Percentiles rank a stretch among this genome's conserved stretches.
Conservation (phyloP, 2,329 filamentous ascomycete genomes). For the Clarireedia monteithiana region DNA sequence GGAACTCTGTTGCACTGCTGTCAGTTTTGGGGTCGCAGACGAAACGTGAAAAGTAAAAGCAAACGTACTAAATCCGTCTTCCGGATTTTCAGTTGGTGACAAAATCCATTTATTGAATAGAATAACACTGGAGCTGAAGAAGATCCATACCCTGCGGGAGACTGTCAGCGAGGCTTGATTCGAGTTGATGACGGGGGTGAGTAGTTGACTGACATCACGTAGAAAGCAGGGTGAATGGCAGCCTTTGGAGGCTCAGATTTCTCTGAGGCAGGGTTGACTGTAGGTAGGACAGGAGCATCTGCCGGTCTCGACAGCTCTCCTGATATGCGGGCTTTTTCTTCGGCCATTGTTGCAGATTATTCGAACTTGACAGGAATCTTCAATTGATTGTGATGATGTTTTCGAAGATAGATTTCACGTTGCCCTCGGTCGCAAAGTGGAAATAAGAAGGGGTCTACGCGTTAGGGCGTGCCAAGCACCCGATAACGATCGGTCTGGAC, state of each 20-base stretch:
- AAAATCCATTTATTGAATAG: slow-evolving; percentile 99
- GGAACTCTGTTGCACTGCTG: slow-evolving; percentile 42
- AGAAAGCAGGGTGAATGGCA: slow-evolving; percentile 56
- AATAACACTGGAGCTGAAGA: slow-evolving; percentile 87
- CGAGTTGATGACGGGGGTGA: neutral
- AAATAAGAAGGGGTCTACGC: neutral
- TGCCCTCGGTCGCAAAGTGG: neutral
- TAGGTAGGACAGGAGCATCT: slow-evolving; percentile 61
- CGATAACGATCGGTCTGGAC: slow-evolving; percentile 4
- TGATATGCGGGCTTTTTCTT: slow-evolving; percentile 79
- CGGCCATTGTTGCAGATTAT: slow-evolving; percentile 47
- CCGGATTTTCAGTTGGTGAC: slow-evolving; percentile 39
- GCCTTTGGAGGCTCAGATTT: slow-evolving; percentile 50
- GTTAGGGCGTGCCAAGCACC: slow-evolving; percentile 4
- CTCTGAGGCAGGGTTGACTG: slow-evolving; percentile 60
- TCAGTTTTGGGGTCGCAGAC: neutral
- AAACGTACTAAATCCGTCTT: slow-evolving; percentile 68
- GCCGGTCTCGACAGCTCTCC: slow-evolving; percentile 61
- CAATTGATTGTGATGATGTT: neutral
- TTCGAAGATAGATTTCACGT: neutral
- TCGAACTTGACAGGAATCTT: neutral
- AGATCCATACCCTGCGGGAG: slow-evolving; percentile 71
- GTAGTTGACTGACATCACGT: slow-evolving; percentile 54
- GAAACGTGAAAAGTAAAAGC: neutral
- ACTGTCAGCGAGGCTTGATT: slow-evolving; percentile 11